Percentiles rank a stretch among this genome's conserved stretches.
Conservation (phyloP, 371 early-diverging fungal genomes). For the Mortierella sp. region DNA sequence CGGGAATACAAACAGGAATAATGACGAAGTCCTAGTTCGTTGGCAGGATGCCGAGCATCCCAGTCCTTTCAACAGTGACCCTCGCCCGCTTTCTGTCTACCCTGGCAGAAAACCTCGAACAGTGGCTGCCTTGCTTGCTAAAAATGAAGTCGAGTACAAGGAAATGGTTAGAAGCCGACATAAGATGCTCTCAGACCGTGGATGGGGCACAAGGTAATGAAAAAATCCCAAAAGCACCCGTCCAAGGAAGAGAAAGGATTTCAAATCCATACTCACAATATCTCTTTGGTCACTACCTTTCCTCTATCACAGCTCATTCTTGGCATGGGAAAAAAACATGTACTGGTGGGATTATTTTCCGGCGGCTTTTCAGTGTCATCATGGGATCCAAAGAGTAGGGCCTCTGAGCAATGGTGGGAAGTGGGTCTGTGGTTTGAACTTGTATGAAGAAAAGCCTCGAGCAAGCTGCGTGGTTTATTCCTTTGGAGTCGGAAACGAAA, state of each 20-base stretch:
- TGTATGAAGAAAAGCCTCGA: too few species aligned
- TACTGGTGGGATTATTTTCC: conserved; percentile 47
- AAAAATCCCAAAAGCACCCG: too few species aligned
- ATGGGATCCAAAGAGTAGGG: conserved; percentile 45
- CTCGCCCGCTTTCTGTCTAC: conserved; percentile 18
- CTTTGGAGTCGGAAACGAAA: background rate
- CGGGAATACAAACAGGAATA: background rate
- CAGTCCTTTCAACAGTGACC: conserved; percentile 2
- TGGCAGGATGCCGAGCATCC: conserved; percentile 32
- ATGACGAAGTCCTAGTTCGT: background rate
- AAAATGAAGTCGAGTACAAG: conserved; percentile 23
- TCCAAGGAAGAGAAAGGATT: too few species aligned
- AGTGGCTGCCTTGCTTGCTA: conserved; percentile 30
- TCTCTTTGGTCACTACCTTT: background rate
- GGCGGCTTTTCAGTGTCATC: conserved; percentile 34
- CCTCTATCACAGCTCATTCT: too few species aligned
- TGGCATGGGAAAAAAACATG: background rate
- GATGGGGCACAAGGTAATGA: conserved; percentile 32
- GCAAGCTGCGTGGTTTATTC: background rate
- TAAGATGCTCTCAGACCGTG: background rate
- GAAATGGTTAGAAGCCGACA: conserved; percentile 30
- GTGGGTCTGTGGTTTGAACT: conserved; percentile 45
- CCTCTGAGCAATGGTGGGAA: conserved; percentile 43
- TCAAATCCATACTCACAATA: background rate
- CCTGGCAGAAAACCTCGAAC: conserved; percentile 37